Evolutionary conservation across 257 asterid species (phyloP).

Genomic region (Fraxinus excelsior): DNA sequence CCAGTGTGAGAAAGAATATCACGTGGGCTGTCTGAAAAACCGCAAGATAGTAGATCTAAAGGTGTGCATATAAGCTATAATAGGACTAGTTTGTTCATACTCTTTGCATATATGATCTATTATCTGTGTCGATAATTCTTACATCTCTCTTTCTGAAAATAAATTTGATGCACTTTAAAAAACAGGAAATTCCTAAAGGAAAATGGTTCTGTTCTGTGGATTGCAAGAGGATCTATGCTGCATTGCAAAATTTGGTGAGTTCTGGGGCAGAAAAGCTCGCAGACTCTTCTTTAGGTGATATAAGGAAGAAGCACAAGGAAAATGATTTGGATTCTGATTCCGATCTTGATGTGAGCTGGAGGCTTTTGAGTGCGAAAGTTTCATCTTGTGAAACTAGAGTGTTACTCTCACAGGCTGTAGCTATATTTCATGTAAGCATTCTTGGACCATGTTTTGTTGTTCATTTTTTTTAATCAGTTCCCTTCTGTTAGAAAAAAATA

Average conservation of each 20-base stretch:
- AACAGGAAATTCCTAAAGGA: constrained; percentile 89
- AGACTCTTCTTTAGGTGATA: constrained; percentile 57
- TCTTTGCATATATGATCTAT: constrained; percentile 6
- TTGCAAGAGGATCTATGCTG: constrained; percentile 74
- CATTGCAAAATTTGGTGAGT: constrained; percentile 64
- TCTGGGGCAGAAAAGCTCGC: constrained; percentile 83
- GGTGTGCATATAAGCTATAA: constrained; percentile 46
- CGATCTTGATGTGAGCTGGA: constrained; percentile 81
- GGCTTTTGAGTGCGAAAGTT: constrained; percentile 81
- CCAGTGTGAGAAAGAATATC: not conserved
- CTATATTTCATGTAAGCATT: constrained; percentile 86
- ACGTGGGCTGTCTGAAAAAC: constrained; percentile 57
- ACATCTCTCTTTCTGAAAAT: not conserved
- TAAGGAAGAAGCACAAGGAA: constrained; percentile 50
- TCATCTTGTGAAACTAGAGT: constrained; percentile 74
- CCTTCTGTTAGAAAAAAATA: constrained; percentile 6
- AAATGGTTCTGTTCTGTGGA: constrained; percentile 88
- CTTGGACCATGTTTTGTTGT: constrained; percentile 11
- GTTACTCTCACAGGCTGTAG: constrained; percentile 86
- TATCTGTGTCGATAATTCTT: not conserved
- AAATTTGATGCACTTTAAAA: constrained; percentile 17
- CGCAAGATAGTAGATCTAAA: constrained; percentile 88
- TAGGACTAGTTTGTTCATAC: constrained; percentile 4
- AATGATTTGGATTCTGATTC: constrained; percentile 36
- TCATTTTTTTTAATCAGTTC: constrained; percentile 16